Conservation (phyloP, 257 asterid species). For the Cruciata laevipes region DNA sequence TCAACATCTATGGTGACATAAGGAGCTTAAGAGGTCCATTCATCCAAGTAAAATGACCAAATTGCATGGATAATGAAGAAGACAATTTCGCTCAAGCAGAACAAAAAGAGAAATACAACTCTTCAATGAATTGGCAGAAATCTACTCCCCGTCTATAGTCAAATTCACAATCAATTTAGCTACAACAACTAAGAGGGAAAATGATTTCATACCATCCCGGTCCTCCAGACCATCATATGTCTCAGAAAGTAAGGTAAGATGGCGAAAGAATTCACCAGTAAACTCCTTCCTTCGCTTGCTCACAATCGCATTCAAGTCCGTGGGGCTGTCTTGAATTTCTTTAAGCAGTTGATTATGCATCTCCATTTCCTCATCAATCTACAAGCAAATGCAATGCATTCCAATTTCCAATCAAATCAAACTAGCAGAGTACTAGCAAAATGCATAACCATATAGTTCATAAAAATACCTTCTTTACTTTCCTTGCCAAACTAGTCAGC, state of each 20-base stretch:
- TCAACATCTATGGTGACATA: background rate
- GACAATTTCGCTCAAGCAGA: background rate
- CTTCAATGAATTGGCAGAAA: background rate
- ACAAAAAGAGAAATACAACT: background rate
- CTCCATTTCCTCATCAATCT: constrained; percentile 95
- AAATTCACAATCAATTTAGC: background rate
- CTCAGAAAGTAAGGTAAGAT: constrained; percentile 64
- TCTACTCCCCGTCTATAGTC: background rate
- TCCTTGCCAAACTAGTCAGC: constrained; percentile 48
- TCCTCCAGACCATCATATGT: constrained; percentile 74
- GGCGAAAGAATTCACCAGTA: constrained; percentile 71
- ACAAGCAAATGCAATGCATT: constrained; percentile 21
- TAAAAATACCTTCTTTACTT: constrained; percentile 56
- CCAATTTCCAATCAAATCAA: constrained; percentile 1
- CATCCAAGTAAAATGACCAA: background rate
- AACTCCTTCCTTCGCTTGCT: constrained; percentile 74
- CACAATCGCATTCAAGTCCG: constrained; percentile 75
- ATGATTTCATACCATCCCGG: constrained; percentile 54
- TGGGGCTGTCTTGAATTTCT: constrained; percentile 71
- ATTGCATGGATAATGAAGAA: background rate
- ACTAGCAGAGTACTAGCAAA: background rate
- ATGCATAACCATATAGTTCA: background rate
- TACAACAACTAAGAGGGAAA: background rate
- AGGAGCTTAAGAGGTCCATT: background rate
- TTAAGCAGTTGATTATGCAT: constrained; percentile 60